These are phyloP conservation scores for Plectranthus barbatus DNA, from an alignment of 257 asterid genomes.

Conservation along the genomic window DNA sequence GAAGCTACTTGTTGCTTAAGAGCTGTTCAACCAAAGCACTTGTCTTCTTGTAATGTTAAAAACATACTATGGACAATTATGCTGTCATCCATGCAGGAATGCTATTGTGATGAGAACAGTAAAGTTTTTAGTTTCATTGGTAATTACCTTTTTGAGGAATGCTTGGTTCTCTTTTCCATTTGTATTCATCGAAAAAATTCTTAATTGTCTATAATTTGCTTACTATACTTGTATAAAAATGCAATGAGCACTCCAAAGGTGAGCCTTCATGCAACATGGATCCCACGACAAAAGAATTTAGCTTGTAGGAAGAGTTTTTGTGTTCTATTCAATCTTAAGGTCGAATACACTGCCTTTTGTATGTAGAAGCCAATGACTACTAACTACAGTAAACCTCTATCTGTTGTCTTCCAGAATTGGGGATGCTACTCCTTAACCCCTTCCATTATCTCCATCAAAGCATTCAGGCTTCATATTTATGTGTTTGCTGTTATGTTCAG, in stretches of 20 bases:
- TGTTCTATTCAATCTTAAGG: neutral
- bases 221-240: too few relatives aligned
- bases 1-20: neutral
- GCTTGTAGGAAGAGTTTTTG: neutral
- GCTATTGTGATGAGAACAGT: neutral
- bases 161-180: neutral
- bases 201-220: neutral
- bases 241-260: neutral
- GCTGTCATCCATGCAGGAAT: neutral
- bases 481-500: constrained; percentile 26
- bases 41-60: neutral
- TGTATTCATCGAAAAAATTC: neutral
- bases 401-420: neutral
- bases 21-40: neutral
- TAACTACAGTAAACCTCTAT: neutral
- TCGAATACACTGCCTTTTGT: neutral
- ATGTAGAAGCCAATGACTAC: neutral
- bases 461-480: neutral
- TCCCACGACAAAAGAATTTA: neutral
- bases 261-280: neutral
- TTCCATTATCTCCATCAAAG: neutral
- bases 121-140: neutral
- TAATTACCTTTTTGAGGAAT: neutral
- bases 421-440: neutral
- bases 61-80: neutral